A percentile compares a stretch with the other conserved stretches of the same genome.
Evolutionary conservation across 352 stramenopile genomes (phyloP).

Genomic region (Phytophthora nicotianae): DNA sequence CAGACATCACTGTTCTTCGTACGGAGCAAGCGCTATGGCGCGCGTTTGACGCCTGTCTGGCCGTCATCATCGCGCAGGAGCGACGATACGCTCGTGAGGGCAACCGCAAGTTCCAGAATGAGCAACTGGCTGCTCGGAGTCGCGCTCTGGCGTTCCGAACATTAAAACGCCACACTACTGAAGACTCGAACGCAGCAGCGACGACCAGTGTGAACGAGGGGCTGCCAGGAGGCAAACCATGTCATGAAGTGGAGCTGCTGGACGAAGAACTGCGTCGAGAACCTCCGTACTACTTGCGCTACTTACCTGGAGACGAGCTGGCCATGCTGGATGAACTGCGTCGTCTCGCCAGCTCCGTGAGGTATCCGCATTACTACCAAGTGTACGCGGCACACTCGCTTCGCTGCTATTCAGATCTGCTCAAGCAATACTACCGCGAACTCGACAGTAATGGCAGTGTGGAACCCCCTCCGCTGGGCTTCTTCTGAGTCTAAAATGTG

Average conservation of each 20-base stretch:
- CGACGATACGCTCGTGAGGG: slow-evolving; percentile 56
- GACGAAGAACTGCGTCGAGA: slow-evolving; percentile 63
- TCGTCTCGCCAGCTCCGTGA: slow-evolving; percentile 55
- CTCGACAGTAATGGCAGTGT: slow-evolving; percentile 49
- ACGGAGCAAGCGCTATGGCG: slow-evolving; percentile 77
- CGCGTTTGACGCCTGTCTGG: slow-evolving; percentile 75
- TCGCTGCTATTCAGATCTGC: slow-evolving; percentile 61
- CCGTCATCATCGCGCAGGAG: slow-evolving; percentile 65
- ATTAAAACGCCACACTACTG: slow-evolving; percentile 46
- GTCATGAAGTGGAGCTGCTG: slow-evolving; percentile 60
- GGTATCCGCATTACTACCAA: slow-evolving; percentile 59
- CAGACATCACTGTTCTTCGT: slow-evolving; percentile 53
- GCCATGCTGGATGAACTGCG: slow-evolving; percentile 64
- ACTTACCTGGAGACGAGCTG: slow-evolving; percentile 68
- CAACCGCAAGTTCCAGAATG: slow-evolving; percentile 66
- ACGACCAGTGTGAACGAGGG: slow-evolving; percentile 60
- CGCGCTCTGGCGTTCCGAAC: slow-evolving; percentile 60
- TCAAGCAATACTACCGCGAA: slow-evolving; percentile 74
- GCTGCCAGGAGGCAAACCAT: slow-evolving; percentile 57
- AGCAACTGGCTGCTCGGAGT: slow-evolving; percentile 52
- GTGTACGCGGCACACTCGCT: slow-evolving; percentile 67
- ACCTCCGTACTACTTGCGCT: slow-evolving; percentile 76
- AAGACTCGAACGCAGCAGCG: slow-evolving; percentile 41
- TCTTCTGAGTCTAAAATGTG: slow-evolving; percentile 29
- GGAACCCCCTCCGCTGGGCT: slow-evolving; percentile 59